Base-by-base conservation (phyloP, 352 stramenopile genomes). In the Pythium sp. region DNA sequence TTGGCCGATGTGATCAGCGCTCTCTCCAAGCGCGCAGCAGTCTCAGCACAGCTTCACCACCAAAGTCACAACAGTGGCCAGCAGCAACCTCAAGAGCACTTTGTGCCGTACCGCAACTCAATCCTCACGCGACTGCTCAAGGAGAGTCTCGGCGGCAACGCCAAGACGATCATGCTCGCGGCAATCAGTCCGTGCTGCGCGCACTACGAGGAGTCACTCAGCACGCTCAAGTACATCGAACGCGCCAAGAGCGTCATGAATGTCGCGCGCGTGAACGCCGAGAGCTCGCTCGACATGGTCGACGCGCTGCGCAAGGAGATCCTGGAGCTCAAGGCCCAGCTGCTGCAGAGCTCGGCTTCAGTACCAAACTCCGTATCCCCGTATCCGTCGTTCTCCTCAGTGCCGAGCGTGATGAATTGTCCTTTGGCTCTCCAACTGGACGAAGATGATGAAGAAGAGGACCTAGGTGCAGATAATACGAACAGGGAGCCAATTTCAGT, bases 31-130 rank as follows among this genome's bases (percentile, higher is more conserved):
- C 73, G 78, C 14, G 58, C 72, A 8, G 47, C 55, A 18, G 11
- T 65, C 14, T n/a, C 34, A 20, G 53, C 60, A 20, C 55, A 38
- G 18, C 11, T 7, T 32, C 47, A 41, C 4, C 56, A 9, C 8
- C 59, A 49, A 18, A 18, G 14, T 20, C 5, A 20, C 38, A 47
- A 20, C 11, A 43, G 36, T 20, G 4, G 14, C 7, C 41, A 65
- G 9, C 71, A 65, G 7, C 51, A 20, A 6, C 55, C 72, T 6
- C 51, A 55, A 11, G 56, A 86, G 49, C 70, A 68, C 11, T 96
- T 91, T 68, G 78, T 97, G 18, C 92, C 92, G 1, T 98, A 97
- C 59, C 82, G 92, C 26, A 97, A 97, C 68, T 96, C 87, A 15
- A 81, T 96, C 22, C 74, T 98, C 26, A 98, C 90, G 8, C 71